phyloP scores from a whole-genome alignment of 148 eudicot genomes.

The Fagopyrum homotropicum region DNA sequence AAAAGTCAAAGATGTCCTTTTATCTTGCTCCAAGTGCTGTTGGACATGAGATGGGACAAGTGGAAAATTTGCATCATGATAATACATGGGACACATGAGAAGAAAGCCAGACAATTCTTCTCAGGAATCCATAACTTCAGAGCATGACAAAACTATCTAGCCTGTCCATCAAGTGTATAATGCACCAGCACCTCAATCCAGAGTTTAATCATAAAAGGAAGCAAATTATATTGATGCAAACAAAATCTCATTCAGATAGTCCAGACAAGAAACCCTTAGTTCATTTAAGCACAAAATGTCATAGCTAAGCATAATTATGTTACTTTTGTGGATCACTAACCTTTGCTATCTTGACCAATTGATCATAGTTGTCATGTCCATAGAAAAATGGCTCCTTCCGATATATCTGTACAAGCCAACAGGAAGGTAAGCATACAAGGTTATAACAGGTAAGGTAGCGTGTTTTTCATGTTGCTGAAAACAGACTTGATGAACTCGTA shows the following conservation, averaged over 20 bases:
- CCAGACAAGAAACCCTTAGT: neutral
- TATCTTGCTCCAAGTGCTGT: neutral
- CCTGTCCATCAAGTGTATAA: neutral
- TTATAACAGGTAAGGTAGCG: neutral
- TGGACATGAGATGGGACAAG: neutral
- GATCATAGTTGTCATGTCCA: constrained; percentile 97
- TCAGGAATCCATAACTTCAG: neutral
- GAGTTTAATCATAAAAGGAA: neutral
- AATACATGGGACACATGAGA: constrained; percentile 1
- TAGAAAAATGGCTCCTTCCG: constrained; percentile 97
- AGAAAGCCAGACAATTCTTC: neutral
- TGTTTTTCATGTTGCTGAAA: neutral
- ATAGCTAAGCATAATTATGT: neutral
- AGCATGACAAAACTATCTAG: neutral
- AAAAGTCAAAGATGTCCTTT: neutral
- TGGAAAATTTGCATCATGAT: neutral
- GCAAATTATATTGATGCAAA: neutral
- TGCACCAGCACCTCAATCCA: neutral
- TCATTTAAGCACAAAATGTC: neutral
- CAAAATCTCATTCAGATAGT: neutral
- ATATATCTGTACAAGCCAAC: constrained; percentile 55
- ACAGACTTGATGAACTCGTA: neutral
- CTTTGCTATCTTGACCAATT: constrained; percentile 95
- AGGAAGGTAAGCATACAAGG: neutral
- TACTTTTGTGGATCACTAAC: constrained; percentile 24